Evolutionary conservation across 2,329 filamentous ascomycete species (phyloP), one percentile per base, ranked within the genome.

Genomic region (Helminthosporium solani): DNA sequence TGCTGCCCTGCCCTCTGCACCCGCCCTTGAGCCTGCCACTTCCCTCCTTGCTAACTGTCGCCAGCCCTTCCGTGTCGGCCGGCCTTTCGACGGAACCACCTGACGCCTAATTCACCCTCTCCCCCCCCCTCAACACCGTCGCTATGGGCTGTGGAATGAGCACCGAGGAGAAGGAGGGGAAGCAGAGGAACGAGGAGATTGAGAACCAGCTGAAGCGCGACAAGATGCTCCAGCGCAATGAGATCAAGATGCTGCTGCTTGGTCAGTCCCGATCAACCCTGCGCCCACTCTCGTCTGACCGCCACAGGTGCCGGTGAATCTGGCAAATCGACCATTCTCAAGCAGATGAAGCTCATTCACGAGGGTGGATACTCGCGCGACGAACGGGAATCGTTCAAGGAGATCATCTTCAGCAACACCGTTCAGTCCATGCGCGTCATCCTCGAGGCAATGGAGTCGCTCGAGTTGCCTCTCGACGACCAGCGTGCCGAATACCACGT

Each of bases 141-240:
- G 90, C 80, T 67, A 99, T 99, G 94, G 94, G 94, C 85, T 99
- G 94, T 75, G 92, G 92, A 77, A 95, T 96, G 90, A 97, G 92
- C 75, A 96, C 94, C 71, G 94, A 97, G 80, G 94, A 97, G 79
- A 96, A 96, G 87, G 94, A 97, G 90, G 92, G 94, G 78, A 97
- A 96, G 88, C 89, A 90, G 80, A 87, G 94, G 65, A 97, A 99
- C 73, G 94, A 99, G 82, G 92, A 97, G 84, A 99, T 99, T 70
- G 94, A 99, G 78, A 97, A 96, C 74, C 92, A 97, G 80, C 80
- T 97, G 71, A 97, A 96, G 84, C 84, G 90, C 73, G 94, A 99
- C 72, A 95, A 95, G 78, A 88, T 97, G 88, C 87, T 95, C 81
- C 91, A 96, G 79, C 87, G 92, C 67, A 99, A 99, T 65, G 94